Evolutionary conservation across 1,139 yeast species (phyloP), one percentile per base, ranked within the genome.

Genomic region (Debaryomyces sp.): DNA sequence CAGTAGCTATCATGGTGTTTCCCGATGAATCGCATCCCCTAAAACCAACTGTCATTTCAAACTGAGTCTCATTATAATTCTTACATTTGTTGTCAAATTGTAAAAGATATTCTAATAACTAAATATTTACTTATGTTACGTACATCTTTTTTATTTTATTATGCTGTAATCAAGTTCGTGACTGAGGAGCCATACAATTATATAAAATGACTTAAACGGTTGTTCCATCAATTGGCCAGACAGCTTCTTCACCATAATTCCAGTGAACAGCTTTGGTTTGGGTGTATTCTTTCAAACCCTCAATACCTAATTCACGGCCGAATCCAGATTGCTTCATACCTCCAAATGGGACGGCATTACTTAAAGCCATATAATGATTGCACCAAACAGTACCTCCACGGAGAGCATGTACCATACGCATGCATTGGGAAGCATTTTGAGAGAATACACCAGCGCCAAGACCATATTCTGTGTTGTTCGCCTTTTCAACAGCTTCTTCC

Each of bases 401-500:
- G 13, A 64, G 66, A 41, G 62, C 41, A 64, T 61, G 24, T 78
- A 71, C 66, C 80, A 51, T 76, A 66, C 51, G 83, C 87, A 50
- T 79, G 30, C 80, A 82, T 64, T 87, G 92, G 44, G 87, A 75
- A 29, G 86, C 67, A 46, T 59, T 60, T 40, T 59, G 60, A 15
- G 70, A 60, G 54, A 55, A 67, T 22, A 86, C 72, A 71, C 89
- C 90, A 51, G 90, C 87, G 58, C 89, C 90, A 59, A 85, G 77
- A 58, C 92, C 92, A 65, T 82, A 85, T 53, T 75, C 80, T 37
- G 87, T 74, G 67, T 81, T 80, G 70, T 86, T 85, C 49, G 90
- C 89, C 62, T 75, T 66, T 47, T 66, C 68, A 51, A 86, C 65
- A 42, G 78, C 87, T 55, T 86, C 90, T 45, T 84, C 89, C 49